phyloP scores from a whole-genome alignment of 1,139 yeast species.

The Hyphopichia buzzinii region DNA sequence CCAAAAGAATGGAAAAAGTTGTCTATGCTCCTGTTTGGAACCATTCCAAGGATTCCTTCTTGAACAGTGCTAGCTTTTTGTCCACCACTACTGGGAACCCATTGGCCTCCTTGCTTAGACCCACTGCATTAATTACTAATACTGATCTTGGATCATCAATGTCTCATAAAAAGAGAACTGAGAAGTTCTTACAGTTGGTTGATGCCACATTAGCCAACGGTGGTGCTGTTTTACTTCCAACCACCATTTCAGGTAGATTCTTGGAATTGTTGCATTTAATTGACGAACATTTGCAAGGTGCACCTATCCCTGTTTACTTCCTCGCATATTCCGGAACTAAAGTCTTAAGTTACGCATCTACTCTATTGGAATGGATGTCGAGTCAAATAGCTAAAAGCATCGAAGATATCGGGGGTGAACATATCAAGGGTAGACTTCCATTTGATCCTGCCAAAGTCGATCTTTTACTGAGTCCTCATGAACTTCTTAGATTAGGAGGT shows the following conservation, averaged over 20 bases:
- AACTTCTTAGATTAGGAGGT: conserved; percentile 55
- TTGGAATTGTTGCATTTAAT: conserved; percentile 74
- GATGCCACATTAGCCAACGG: conserved; percentile 63
- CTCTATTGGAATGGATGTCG: conserved; percentile 95
- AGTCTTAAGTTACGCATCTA: conserved; percentile 76
- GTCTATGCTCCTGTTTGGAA: conserved; percentile 95
- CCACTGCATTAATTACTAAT: conserved; percentile 81
- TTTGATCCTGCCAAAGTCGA: conserved; percentile 67
- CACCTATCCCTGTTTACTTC: conserved; percentile 69
- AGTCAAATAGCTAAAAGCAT: conserved; percentile 75
- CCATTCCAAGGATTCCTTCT: conserved; percentile 83
- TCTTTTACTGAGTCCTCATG: conserved; percentile 55
- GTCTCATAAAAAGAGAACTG: conserved; percentile 64
- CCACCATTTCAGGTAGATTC: conserved; percentile 79
- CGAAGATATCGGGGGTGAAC: conserved; percentile 46
- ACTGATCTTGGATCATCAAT: conserved; percentile 66
- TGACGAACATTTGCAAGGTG: conserved; percentile 56
- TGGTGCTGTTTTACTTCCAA: conserved; percentile 82
- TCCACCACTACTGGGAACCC: conserved; percentile 48
- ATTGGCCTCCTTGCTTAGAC: conserved; percentile 65
- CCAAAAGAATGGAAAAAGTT: conserved; percentile 71
- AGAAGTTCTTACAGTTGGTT: conserved; percentile 62
- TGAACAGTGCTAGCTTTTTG: conserved; percentile 76
- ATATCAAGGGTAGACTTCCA: conserved; percentile 59
- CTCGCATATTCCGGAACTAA: conserved; percentile 79